These are phyloP conservation scores for Dentipellis sp. DNA, from an alignment of 768 basidiomycete species.

Conservation along the genomic window DNA sequence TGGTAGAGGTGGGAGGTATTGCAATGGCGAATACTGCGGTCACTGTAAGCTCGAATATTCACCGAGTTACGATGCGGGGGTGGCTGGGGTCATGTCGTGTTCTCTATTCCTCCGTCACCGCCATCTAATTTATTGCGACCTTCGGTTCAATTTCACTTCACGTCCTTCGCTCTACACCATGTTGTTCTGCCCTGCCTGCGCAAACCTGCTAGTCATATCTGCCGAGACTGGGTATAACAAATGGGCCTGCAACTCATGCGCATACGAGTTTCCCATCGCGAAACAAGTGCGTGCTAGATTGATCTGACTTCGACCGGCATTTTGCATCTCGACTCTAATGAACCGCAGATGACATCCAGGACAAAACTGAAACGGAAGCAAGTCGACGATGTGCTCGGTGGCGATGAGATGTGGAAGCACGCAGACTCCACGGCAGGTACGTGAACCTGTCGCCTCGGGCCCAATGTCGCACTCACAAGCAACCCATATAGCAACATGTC, in stretches of 20 bases:
- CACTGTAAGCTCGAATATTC: too few relatives aligned
- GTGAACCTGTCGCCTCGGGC: not conserved
- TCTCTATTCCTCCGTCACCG: not conserved
- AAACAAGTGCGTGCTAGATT: slow-evolving; percentile 48
- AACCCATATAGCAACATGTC: slow-evolving; percentile 34
- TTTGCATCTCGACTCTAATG: not conserved
- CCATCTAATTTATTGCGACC: not conserved
- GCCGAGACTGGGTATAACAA: slow-evolving; percentile 77
- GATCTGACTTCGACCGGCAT: slow-evolving; percentile 6
- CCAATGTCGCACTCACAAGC: not conserved
- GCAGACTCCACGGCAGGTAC: slow-evolving; percentile 80
- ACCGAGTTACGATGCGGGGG: not conserved
- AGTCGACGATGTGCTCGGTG: slow-evolving; percentile 93
- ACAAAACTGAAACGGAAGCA: slow-evolving; percentile 81
- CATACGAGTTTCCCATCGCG: slow-evolving; percentile 90
- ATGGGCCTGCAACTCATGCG: slow-evolving; percentile 90
- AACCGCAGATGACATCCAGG: slow-evolving; percentile 79
- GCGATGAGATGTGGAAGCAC: slow-evolving; percentile 89
- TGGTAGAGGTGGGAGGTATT: not conserved
- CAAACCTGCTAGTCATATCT: slow-evolving; percentile 77
- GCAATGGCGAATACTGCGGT: too few relatives aligned
- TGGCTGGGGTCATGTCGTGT: not conserved
- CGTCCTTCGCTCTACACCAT: slow-evolving; percentile 29
- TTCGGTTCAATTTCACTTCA: not conserved
- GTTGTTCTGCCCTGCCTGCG: slow-evolving; percentile 94